A percentile compares a stretch with the other conserved stretches of the same genome.
Evolutionary conservation across 176 grass and related monocot genomes (phyloP).

Genomic region (Juncus inflexus): DNA sequence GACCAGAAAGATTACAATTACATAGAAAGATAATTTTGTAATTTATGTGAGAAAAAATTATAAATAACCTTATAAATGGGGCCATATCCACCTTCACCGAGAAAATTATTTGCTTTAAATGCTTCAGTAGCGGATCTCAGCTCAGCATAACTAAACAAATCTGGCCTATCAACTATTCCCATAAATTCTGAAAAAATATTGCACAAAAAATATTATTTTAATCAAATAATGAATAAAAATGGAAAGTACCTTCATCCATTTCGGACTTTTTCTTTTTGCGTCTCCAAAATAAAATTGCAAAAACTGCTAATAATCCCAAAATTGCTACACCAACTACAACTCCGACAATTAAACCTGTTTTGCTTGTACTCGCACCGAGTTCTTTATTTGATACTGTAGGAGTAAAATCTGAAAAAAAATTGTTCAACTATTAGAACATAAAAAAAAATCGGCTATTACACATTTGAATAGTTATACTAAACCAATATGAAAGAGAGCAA

Average conservation of each 20-base stretch:
- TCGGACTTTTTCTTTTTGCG: slow-evolving; percentile 41
- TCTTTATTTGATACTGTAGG: slow-evolving; percentile 34
- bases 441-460: too few species aligned
- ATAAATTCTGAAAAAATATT: slow-evolving; percentile 48
- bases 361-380: slow-evolving; percentile 15
- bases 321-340: slow-evolving; percentile 30
- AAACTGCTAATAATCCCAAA: slow-evolving; percentile 30
- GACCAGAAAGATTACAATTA: too few species aligned
- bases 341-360: slow-evolving; percentile 42
- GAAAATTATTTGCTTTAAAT: slow-evolving; percentile 47
- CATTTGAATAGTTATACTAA: too few species aligned
- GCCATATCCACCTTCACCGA: slow-evolving; percentile 73
- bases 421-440: slow-evolving; percentile 25
- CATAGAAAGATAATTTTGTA: too few species aligned
- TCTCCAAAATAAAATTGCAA: slow-evolving; percentile 32
- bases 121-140: too few species aligned
- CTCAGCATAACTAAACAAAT: too few species aligned
- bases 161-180: slow-evolving; percentile 34
- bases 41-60: too few species aligned
- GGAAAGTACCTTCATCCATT: too few species aligned
- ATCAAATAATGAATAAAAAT: too few species aligned
- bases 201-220: too few species aligned
- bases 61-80: slow-evolving; percentile 48
- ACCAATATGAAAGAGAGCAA: background rate
- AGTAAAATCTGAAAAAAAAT: slow-evolving; percentile 43